phyloP scores from a whole-genome alignment of 495 filamentous ascomycete species.

The Aspergillus incahuasiensis region DNA sequence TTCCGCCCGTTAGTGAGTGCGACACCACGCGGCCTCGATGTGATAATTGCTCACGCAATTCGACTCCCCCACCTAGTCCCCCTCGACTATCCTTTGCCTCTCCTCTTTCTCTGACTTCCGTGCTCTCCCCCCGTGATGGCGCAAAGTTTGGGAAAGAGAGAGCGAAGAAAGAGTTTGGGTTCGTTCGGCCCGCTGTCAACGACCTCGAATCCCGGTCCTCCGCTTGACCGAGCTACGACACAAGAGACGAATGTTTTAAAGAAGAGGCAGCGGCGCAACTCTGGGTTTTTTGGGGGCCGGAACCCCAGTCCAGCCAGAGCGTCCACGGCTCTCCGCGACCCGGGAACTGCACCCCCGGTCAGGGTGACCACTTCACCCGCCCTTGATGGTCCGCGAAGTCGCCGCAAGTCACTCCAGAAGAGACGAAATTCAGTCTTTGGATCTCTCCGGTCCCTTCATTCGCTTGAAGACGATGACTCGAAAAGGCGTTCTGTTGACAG shows the following conservation, averaged over 20 bases:
- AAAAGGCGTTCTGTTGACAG: slow-evolving; percentile 32
- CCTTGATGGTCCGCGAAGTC: slow-evolving; percentile 28
- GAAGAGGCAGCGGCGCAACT: slow-evolving; percentile 42
- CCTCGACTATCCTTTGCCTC: slow-evolving; percentile 3
- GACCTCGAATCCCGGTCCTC: slow-evolving; percentile 20
- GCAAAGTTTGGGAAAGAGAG: slow-evolving; percentile 33
- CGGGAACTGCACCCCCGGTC: slow-evolving; percentile 26
- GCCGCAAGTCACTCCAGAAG: slow-evolving; percentile 45
- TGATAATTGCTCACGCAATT: slow-evolving; percentile 21
- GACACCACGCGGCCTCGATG: slow-evolving; percentile 33
- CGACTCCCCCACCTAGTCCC: slow-evolving; percentile 6
- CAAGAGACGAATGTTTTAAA: slow-evolving; percentile 32
- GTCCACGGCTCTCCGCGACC: slow-evolving; percentile 22
- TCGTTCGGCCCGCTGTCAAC: slow-evolving; percentile 31
- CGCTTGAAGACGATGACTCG: slow-evolving; percentile 46
- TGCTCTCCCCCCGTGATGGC: slow-evolving; percentile 32
- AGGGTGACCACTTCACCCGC: slow-evolving; percentile 21
- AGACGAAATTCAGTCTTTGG: slow-evolving; percentile 53
- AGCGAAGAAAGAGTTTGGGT: slow-evolving; percentile 45
- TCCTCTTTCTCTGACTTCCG: slow-evolving; percentile 14
- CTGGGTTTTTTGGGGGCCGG: slow-evolving; percentile 39
- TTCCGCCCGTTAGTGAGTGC: slow-evolving; percentile 25
- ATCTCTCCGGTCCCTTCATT: slow-evolving; percentile 50
- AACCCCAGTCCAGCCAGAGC: slow-evolving; percentile 24
- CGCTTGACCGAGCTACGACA: slow-evolving; percentile 36